Evolutionary conservation across 768 basidiomycete species (phyloP).

Genomic region (Mycena crocata): DNA sequence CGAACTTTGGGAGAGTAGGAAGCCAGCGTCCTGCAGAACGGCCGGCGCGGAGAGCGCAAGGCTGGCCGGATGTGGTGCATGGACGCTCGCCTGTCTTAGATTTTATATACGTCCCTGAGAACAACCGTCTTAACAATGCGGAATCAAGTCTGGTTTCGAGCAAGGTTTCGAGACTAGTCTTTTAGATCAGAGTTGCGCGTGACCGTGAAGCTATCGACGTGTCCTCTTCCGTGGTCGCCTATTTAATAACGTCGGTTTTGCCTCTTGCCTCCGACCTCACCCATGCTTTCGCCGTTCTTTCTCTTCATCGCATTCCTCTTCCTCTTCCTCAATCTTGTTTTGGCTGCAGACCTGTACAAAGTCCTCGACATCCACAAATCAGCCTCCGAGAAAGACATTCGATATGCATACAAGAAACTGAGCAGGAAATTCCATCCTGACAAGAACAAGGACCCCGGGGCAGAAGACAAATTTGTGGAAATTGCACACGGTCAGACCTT

Average conservation of each 20-base stretch:
- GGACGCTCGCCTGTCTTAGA: too few relatives aligned
- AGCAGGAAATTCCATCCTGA: constrained; percentile 94
- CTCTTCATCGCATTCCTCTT: constrained; percentile 53
- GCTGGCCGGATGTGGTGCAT: too few relatives aligned
- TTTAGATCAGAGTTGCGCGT: background rate
- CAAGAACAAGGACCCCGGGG: constrained; percentile 89
- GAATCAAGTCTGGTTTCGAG: background rate
- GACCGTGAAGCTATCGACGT: background rate
- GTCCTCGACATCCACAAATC: constrained; percentile 81
- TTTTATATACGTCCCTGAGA: too few relatives aligned
- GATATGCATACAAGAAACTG: constrained; percentile 90
- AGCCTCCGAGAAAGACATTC: constrained; percentile 89
- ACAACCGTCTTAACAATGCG: too few relatives aligned
- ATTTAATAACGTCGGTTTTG: too few relatives aligned
- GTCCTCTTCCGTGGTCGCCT: constrained; percentile 19
- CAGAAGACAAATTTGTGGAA: constrained; percentile 90
- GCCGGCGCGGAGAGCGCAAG: background rate
- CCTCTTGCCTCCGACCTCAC: too few relatives aligned
- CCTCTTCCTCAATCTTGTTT: constrained; percentile 48
- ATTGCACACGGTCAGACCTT: constrained; percentile 81
- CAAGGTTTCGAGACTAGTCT: background rate
- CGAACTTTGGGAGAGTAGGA: constrained; percentile 28
- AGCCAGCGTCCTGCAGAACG: background rate
- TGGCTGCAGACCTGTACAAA: constrained; percentile 85
- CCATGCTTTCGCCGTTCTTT: constrained; percentile 49